A percentile compares a stretch with the other conserved stretches of the same genome.
These are phyloP conservation scores for Striga asiatica DNA, from an alignment of 257 asterid species.

Conservation along the genomic window DNA sequence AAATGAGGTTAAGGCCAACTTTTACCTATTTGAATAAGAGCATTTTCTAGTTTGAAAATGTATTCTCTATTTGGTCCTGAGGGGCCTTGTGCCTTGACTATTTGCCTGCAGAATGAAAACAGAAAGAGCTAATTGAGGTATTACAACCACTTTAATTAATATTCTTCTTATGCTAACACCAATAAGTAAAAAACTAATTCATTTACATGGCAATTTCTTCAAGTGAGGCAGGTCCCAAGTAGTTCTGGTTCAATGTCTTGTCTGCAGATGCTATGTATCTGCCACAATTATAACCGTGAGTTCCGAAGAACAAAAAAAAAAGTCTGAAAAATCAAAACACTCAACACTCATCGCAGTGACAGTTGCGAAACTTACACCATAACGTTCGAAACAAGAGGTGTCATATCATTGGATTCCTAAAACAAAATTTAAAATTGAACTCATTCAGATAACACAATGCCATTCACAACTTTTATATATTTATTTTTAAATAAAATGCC, in stretches of 20 bases:
- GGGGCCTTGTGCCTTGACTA: slow-evolving; percentile 81
- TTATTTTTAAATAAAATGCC: neutral
- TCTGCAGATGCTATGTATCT: slow-evolving; percentile 84
- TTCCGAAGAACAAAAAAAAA: neutral
- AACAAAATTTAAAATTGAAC: neutral
- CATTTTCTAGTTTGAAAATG: slow-evolving; percentile 83
- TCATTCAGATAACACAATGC: too few species aligned
- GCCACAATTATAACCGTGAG: slow-evolving; percentile 16
- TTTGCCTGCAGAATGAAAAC: slow-evolving; percentile 48
- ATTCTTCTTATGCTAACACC: too few species aligned
- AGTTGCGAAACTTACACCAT: slow-evolving; percentile 58
- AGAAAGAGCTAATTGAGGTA: neutral
- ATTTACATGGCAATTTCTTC: slow-evolving; percentile 71
- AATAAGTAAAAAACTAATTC: neutral
- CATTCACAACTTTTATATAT: neutral
- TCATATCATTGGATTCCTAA: slow-evolving; percentile 50
- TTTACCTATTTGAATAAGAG: slow-evolving; percentile 57
- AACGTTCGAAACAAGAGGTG: slow-evolving; percentile 53
- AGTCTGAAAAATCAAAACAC: neutral
- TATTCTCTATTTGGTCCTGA: slow-evolving; percentile 93
- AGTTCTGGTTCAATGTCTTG: slow-evolving; percentile 61
- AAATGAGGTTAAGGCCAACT: neutral
- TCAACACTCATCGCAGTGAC: neutral
- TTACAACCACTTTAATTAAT: too few species aligned
- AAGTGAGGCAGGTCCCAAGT: slow-evolving; percentile 81